Evolutionary conservation across 2,329 filamentous ascomycete genomes (phyloP).

Genomic region (Colletotrichum sp.): DNA sequence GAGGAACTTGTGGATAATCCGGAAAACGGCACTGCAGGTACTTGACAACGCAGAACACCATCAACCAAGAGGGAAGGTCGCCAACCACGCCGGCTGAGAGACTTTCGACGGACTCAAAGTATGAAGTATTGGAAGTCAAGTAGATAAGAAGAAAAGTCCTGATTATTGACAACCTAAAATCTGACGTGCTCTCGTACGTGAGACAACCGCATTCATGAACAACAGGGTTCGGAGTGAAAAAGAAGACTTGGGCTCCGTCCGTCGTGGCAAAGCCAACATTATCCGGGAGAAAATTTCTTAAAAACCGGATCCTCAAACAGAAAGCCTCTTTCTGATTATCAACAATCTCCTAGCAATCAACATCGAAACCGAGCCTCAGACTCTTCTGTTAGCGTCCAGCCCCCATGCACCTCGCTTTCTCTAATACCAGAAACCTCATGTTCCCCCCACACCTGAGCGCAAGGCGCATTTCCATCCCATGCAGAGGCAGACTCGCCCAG

Average conservation of each 20-base stretch:
- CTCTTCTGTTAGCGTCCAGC: not conserved
- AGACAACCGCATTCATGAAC: not conserved
- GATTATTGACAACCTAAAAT: not conserved
- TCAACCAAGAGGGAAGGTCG: not conserved
- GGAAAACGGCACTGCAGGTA: not conserved
- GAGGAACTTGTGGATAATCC: not conserved
- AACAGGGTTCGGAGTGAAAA: not conserved
- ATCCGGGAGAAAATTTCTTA: not conserved
- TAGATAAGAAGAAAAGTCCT: not conserved
- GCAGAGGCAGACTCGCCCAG: not conserved
- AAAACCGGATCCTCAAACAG: not conserved
- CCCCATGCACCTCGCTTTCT: not conserved
- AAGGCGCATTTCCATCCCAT: not conserved
- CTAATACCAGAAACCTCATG: not conserved
- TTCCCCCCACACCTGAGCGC: not conserved
- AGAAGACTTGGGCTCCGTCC: rapidly evolving
- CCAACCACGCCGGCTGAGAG: rapidly evolving
- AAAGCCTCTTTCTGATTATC: not conserved
- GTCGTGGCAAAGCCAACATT: not conserved
- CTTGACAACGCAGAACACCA: not conserved
- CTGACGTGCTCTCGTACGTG: not conserved
- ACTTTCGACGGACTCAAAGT: not conserved
- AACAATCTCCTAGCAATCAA: not conserved
- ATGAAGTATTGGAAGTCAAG: not conserved
- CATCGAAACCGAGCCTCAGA: not conserved